Percentiles rank a stretch among this genome's conserved stretches.
phyloP scores from a whole-genome alignment of 176 grass and related monocot genomes.

The Zoysia japonica region DNA sequence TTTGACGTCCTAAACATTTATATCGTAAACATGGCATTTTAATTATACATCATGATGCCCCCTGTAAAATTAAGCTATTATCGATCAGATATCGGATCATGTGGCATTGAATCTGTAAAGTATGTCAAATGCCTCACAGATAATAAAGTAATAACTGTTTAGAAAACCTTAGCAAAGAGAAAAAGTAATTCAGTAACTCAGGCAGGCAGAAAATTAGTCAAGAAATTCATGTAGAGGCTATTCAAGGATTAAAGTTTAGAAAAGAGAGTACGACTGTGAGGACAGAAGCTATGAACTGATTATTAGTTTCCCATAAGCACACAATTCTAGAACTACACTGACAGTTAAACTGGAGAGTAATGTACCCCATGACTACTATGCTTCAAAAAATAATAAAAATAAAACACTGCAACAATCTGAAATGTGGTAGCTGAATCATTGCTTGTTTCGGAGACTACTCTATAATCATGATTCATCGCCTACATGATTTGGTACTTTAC shows the following conservation, averaged over 20 bases:
- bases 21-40: constrained; percentile 9
- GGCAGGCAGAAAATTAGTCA: neutral
- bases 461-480: neutral
- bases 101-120: neutral
- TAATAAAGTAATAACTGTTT: neutral
- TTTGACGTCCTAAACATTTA: neutral
- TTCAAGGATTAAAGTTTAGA: constrained; percentile 13
- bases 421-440: neutral
- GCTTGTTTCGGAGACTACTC: neutral
- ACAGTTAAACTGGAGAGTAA: neutral
- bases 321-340: neutral
- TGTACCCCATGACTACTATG: neutral
- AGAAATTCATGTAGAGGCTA: neutral
- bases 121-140: neutral
- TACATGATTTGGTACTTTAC: constrained; percentile 4
- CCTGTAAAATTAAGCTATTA: constrained; percentile 27
- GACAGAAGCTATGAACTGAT: neutral
- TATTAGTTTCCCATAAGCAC: neutral
- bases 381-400: neutral
- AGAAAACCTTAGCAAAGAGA: constrained; percentile 14
- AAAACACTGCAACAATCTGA: neutral
- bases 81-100: constrained; percentile 22
- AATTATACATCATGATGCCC: constrained; percentile 1
- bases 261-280: neutral
- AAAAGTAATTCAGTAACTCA: constrained; percentile 11